Conservation (phyloP, 257 asterid species). For the Solanum dulcamara region DNA sequence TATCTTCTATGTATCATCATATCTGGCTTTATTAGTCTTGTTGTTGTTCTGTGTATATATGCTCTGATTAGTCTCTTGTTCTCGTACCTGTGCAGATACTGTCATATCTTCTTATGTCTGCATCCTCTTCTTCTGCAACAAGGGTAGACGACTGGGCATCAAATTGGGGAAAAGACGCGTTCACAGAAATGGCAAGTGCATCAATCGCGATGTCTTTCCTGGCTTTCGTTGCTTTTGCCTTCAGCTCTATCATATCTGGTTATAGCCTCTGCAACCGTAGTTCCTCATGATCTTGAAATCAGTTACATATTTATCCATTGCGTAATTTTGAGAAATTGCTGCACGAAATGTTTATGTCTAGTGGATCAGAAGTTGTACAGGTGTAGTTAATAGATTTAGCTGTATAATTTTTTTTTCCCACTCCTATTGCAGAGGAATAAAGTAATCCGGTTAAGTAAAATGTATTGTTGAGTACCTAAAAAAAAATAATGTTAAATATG, state of each 20-base stretch:
- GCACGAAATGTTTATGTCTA: not conserved
- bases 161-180: slow-evolving; percentile 79
- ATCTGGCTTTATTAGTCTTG: not conserved
- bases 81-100: slow-evolving; percentile 34
- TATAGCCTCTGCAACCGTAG: slow-evolving; percentile 50
- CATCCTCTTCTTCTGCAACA: slow-evolving; percentile 85
- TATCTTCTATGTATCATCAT: not conserved
- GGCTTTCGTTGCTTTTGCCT: slow-evolving; percentile 62
- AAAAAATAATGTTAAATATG: not conserved
- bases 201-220: slow-evolving; percentile 66
- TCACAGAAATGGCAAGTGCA: slow-evolving; percentile 72
- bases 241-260: slow-evolving; percentile 66
- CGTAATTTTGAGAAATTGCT: not conserved
- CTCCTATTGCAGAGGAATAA: not conserved
- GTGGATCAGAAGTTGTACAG: not conserved
- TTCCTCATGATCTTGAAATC: slow-evolving; percentile 15
- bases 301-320: not conserved
- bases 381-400: not conserved
- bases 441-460: not conserved
- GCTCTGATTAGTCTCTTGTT: not conserved
- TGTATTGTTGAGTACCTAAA: not conserved
- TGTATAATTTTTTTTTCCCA: not conserved
- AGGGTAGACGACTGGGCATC: slow-evolving; percentile 77
- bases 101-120: slow-evolving; percentile 79
- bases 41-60: not conserved